Base-by-base conservation (phyloP, 176 grass and related monocot species). In the Phoenix dactylifera region DNA sequence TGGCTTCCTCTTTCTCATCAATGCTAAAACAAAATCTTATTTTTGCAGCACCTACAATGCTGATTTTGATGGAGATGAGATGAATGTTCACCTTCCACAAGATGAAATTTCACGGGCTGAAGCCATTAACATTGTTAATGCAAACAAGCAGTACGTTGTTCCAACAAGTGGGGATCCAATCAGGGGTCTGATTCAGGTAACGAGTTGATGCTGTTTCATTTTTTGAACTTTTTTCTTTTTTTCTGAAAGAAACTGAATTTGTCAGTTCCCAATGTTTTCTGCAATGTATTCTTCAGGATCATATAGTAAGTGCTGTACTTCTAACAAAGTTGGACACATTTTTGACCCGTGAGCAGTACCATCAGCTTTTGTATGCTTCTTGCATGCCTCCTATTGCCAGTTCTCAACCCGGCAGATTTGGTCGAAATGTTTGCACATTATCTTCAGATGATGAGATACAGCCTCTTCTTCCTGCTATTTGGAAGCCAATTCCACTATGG, bases 11-110 rank as follows among this genome's bases (percentile, higher is more conserved):
- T 70, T 44, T 52, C 39, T 26, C 12, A 10, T 44, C 35, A 44
- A 44, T 44, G 35, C 1, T 44, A 44, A 44, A 44, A 12, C 12
- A 12, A 44, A 18, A 15, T 58, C 22, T 79, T 74, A 50, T 25
- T 59, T 66, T 69, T 82, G 59, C 75, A 96, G 91, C 58, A 96
- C 91, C 49, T 96, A 96, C 75, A 96, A 96, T 96, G 91, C 91
- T 72, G 91, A 96, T 96, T 96, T 96, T 90, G 91, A 96, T 49
- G 91, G 91, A 68, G 91, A 96, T 80, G 91, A 96, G 76, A 96
- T 96, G 91, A 96, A 96, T 66, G 86, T 96, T 44, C 91, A 96
- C 74, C 64, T 96, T 25, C 91, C 86, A 16, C 91, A 96, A 90
- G 91, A 96, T 85, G 91, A 96, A 83, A 85, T 96, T 81, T 86